phyloP scores from a whole-genome alignment of 75 land plant genomes.

The Cupressus sempervirens region DNA sequence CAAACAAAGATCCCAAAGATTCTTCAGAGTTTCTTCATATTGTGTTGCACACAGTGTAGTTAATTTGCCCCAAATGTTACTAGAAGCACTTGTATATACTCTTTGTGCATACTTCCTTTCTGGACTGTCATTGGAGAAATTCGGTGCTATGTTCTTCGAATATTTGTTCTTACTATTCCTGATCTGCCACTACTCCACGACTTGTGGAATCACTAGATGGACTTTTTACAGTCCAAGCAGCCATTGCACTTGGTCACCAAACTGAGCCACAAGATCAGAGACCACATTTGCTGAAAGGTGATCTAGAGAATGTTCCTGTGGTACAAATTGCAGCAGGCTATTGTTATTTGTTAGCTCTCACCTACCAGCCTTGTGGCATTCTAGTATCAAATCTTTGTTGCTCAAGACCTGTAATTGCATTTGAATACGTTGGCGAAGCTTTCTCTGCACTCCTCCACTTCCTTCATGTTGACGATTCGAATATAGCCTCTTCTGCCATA shows the following conservation, averaged over 20 bases:
- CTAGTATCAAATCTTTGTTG: too few relatives aligned
- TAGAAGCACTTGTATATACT: conserved; percentile 33
- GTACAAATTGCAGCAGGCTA: conserved; percentile 96
- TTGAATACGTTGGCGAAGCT: too few relatives aligned
- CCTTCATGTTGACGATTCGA: too few relatives aligned
- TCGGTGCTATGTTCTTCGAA: conserved; percentile 16
- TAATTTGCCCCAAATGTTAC: conserved; percentile 35
- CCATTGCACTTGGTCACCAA: conserved; percentile 81
- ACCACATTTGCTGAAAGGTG: conserved; percentile 61
- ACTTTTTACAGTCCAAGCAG: conserved; percentile 85
- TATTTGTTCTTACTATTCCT: conserved; percentile 19
- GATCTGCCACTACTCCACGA: conserved; percentile 55
- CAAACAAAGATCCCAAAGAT: conserved; percentile 44
- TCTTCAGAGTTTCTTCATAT: conserved; percentile 46
- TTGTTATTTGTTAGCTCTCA: conserved; percentile 80
- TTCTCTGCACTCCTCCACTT: too few relatives aligned
- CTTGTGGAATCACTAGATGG: conserved; percentile 70
- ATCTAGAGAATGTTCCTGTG: conserved; percentile 75
- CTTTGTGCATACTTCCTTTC: conserved; percentile 23
- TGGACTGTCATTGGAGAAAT: conserved; percentile 14
- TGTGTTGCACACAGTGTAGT: conserved; percentile 29
- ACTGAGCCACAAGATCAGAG: conserved; percentile 63
- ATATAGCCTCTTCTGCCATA: too few relatives aligned
- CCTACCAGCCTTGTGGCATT: conserved; percentile 79
- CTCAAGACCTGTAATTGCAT: too few relatives aligned